Evolutionary conservation across 305 asterid genomes (phyloP), one percentile per base, ranked within the genome.

Genomic region (Euphrasia arctica): DNA sequence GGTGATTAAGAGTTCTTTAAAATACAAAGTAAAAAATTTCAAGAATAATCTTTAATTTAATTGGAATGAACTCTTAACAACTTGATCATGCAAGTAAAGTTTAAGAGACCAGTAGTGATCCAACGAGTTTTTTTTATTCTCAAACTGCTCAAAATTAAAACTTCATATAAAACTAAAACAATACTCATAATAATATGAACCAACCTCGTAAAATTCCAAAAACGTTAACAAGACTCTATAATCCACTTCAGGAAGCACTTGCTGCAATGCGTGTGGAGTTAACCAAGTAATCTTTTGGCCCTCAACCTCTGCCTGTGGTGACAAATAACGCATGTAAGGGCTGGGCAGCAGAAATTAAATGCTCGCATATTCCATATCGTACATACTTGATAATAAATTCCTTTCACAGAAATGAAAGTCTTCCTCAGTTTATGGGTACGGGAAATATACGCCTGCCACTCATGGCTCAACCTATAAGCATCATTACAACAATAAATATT

Each of bases 281-380:
- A 93, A 80, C 99, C 99, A 93, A 12, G 99, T 93, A 78, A 93
- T 63, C 60, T 79, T 88, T 78, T 93, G 99, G 31, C 99, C 99
- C 52, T 90, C 95, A 43, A 93, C 76, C 76, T 85, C 97, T 9
- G 98, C 98, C 98, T 93, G 81, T 15, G 62, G 47, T 42, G 32
- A 69, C 12, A n/a, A 29, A 32, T 47, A 42, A 50, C 5, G 47
- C 14, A 66, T 13, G 67, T 14, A 66, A 36, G 22, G 14, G n/a
- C 56, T 9, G 68, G 31, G 15, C 59, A 58, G 71, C 68, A 15
- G 67, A 31, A 9, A 69, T 66, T 36, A 63, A 64, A 25, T 49
- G 58, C 54, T 18, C 25, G 12, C 14, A 58, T 28, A 5, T 13
- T 45, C 7, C 45, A 50, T 10, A 29, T 11, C 49, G 7, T 12